A percentile compares a stretch with the other conserved stretches of the same genome.
Conservation (phyloP, 331 rosid genomes). For the Malus hybrid region DNA sequence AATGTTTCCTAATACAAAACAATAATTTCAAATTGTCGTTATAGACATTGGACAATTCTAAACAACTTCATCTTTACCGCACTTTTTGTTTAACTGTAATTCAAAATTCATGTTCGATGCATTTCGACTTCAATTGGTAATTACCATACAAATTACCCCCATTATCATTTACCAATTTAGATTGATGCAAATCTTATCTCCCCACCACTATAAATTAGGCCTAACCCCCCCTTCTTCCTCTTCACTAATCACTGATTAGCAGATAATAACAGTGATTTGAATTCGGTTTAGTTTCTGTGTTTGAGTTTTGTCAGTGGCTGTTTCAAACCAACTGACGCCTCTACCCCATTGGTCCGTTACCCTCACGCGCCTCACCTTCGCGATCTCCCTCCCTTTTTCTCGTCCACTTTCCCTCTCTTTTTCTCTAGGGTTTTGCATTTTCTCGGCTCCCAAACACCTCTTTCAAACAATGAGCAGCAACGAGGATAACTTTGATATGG, state of each 20-base stretch:
- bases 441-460: conserved; percentile 17
- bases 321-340: conserved; percentile 2
- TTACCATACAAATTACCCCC: not conserved
- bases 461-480: conserved; percentile 26
- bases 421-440: conserved; percentile 6
- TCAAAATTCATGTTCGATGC: not conserved
- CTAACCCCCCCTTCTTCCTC: not conserved
- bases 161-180: not conserved
- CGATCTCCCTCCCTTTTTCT: conserved; percentile 3
- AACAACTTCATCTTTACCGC: not conserved
- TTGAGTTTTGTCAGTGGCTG: not conserved
- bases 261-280: not conserved
- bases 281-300: not conserved
- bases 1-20: not conserved
- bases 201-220: not conserved
- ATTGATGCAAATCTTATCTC: not conserved
- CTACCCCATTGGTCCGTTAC: conserved; percentile 12
- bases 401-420: conserved; percentile 12
- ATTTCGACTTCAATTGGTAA: not conserved
- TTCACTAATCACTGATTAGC: not conserved
- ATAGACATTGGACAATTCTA: too few species aligned
- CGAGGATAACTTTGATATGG: conserved; percentile 28
- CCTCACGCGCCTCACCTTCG: not conserved
- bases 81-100: not conserved
- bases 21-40: not conserved